These are phyloP conservation scores for Ganoderma multipileum DNA, from an alignment of 1,284 basidiomycete species.

Conservation along the genomic window DNA sequence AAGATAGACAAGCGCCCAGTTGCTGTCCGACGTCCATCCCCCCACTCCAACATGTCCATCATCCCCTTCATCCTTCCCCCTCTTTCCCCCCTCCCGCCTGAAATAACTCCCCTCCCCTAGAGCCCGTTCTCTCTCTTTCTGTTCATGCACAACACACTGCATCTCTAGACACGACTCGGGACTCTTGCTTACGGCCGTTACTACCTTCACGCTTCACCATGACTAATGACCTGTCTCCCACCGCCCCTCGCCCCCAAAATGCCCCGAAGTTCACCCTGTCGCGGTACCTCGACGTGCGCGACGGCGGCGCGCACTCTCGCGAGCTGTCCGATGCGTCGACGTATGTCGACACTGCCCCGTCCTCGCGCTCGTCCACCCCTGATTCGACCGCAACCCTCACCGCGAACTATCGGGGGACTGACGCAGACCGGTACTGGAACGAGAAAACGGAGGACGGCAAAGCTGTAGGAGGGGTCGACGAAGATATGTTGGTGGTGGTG, in stretches of 20 bases:
- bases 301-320: constrained; percentile 3
- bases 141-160: constrained; percentile 16
- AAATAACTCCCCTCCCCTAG: background rate
- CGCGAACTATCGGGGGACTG: constrained; percentile 18
- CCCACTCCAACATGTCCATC: background rate
- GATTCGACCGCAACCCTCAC: constrained; percentile 22
- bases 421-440: constrained; percentile 17
- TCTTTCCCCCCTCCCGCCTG: background rate
- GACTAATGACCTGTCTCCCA: constrained; percentile 22
- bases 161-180: constrained; percentile 11
- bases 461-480: constrained; percentile 1
- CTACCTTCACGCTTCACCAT: constrained; percentile 14
- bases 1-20: background rate
- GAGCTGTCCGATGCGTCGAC: constrained; percentile 16
- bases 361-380: constrained; percentile 29
- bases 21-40: background rate
- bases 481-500: constrained; percentile 19
- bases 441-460: constrained; percentile 18
- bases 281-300: constrained; percentile 5
- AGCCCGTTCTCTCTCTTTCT: constrained; percentile 5
- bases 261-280: constrained; percentile 9
- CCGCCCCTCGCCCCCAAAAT: constrained; percentile 14
- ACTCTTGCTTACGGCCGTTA: background rate
- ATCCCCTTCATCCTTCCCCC: background rate
- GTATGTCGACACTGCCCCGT: constrained; percentile 15